phyloP scores from a whole-genome alignment of 768 basidiomycete genomes.

The Kwoniella sp. region DNA sequence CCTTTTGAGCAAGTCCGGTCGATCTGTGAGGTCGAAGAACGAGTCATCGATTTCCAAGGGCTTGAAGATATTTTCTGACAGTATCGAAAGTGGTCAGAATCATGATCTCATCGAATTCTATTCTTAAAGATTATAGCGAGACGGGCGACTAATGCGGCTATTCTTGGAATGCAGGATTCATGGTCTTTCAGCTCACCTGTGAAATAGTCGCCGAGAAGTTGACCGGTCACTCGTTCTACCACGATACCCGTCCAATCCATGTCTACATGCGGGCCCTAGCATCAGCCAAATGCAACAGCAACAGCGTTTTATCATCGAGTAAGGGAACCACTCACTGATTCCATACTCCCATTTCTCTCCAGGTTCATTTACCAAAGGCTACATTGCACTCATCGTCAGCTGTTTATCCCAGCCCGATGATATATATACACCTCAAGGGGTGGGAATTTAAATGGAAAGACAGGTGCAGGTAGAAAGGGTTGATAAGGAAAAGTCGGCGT shows the following conservation, averaged over 20 bases:
- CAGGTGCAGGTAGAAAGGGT: no score
- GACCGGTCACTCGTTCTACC: slow-evolving; percentile 16
- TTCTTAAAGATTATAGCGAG: no score
- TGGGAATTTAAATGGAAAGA: no score
- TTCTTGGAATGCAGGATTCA: no score
- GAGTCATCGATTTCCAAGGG: slow-evolving; percentile 21
- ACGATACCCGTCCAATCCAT: slow-evolving; percentile 28
- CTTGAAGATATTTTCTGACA: slow-evolving; percentile 25
- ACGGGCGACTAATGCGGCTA: no score
- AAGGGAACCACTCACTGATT: slow-evolving; percentile 7
- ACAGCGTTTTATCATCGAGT: no score
- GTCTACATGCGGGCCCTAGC: neutral
- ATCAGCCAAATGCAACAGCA: neutral
- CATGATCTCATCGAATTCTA: no score
- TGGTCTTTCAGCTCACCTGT: slow-evolving; percentile 10
- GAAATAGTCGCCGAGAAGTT: slow-evolving; percentile 17
- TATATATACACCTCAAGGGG: no score
- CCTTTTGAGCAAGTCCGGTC: slow-evolving; percentile 17
- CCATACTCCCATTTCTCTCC: slow-evolving; percentile 27
- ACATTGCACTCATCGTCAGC: neutral
- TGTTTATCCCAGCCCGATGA: no score
- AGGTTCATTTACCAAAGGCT: slow-evolving; percentile 28
- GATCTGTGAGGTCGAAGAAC: slow-evolving; percentile 15
- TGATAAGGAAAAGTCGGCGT: neutral
- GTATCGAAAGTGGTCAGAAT: no score